phyloP scores from a whole-genome alignment of 176 grass and related monocot species.

The Oryza officinalis region DNA sequence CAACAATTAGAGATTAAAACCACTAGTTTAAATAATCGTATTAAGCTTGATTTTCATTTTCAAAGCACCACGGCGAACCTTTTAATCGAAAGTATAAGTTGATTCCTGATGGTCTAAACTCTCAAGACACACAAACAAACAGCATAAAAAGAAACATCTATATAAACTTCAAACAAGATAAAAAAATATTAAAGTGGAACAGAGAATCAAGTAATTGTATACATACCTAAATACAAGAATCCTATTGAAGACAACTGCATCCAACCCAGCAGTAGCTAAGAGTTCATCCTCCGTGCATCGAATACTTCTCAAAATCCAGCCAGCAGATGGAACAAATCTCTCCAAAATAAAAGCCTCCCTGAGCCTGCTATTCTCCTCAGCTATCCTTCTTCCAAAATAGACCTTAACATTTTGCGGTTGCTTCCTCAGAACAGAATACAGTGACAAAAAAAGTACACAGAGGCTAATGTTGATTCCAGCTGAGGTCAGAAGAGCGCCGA shows the following conservation, averaged over 20 bases:
- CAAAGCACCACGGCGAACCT: neutral
- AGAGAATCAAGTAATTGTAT: neutral
- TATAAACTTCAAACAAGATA: neutral
- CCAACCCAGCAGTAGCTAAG: slow-evolving; percentile 67
- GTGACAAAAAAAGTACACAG: slow-evolving; percentile 62
- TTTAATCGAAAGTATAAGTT: slow-evolving; percentile 4
- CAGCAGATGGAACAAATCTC: slow-evolving; percentile 75
- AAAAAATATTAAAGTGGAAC: neutral
- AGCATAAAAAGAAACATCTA: neutral
- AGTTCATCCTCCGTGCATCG: slow-evolving; percentile 83
- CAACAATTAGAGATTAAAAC: neutral
- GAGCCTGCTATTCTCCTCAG: slow-evolving; percentile 58
- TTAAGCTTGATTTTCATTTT: neutral
- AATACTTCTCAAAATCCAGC: slow-evolving; percentile 88
- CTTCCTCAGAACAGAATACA: slow-evolving; percentile 91
- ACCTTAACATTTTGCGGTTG: slow-evolving; percentile 85
- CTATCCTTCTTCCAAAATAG: slow-evolving; percentile 83
- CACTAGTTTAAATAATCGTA: slow-evolving; percentile 1
- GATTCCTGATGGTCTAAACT: neutral
- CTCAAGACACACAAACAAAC: neutral
- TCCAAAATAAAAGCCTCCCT: slow-evolving; percentile 73
- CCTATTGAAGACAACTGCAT: slow-evolving; percentile 91
- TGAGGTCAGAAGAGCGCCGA: slow-evolving; percentile 78
- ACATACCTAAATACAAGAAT: slow-evolving; percentile 81
- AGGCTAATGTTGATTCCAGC: slow-evolving; percentile 93